Evolutionary conservation across 2,329 filamentous ascomycete genomes (phyloP).

Genomic region (Knoxdaviesia proteae): DNA sequence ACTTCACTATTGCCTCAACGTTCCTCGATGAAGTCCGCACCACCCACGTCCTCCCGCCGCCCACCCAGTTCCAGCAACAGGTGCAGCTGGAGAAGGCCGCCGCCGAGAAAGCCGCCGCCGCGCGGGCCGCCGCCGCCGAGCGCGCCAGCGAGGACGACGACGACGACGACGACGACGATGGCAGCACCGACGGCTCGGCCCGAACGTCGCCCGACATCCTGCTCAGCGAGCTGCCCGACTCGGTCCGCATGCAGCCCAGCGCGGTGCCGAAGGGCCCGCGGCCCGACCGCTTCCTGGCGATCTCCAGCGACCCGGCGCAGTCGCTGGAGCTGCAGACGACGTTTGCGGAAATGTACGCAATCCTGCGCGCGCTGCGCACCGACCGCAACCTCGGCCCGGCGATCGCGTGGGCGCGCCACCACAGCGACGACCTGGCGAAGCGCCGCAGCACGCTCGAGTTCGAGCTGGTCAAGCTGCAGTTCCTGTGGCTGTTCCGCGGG

Average conservation of each 20-base stretch:
- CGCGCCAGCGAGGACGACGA: constrained; percentile 8
- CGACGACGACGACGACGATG: constrained; percentile 14
- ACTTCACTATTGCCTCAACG: constrained; percentile 70
- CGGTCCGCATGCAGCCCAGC: constrained; percentile 10
- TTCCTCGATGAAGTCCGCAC: constrained; percentile 51
- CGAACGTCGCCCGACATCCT: constrained; percentile 2
- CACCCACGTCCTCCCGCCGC: not conserved
- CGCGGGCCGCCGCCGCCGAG: not conserved
- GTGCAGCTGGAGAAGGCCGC: too few relatives aligned
- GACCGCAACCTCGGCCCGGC: constrained; percentile 54
- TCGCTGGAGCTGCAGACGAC: constrained; percentile 52
- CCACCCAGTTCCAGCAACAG: constrained; percentile 2
- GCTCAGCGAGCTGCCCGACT: constrained; percentile 1
- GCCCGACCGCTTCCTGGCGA: constrained; percentile 1
- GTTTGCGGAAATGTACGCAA: constrained; percentile 80
- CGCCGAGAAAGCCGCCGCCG: too few relatives aligned
- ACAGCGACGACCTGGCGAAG: constrained; percentile 51
- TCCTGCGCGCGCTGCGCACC: constrained; percentile 56
- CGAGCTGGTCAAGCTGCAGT: constrained; percentile 77
- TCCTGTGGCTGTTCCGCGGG: constrained; percentile 67
- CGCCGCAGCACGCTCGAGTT: constrained; percentile 89
- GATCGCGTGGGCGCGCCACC: constrained; percentile 63
- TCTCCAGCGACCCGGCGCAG: constrained; percentile 35
- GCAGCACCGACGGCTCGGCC: constrained; percentile 6
- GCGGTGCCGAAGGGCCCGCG: too few relatives aligned